Percentiles rank a stretch among this genome's conserved stretches.
phyloP scores from a whole-genome alignment of 2,329 filamentous ascomycete species.

The Fusarium secorum region DNA sequence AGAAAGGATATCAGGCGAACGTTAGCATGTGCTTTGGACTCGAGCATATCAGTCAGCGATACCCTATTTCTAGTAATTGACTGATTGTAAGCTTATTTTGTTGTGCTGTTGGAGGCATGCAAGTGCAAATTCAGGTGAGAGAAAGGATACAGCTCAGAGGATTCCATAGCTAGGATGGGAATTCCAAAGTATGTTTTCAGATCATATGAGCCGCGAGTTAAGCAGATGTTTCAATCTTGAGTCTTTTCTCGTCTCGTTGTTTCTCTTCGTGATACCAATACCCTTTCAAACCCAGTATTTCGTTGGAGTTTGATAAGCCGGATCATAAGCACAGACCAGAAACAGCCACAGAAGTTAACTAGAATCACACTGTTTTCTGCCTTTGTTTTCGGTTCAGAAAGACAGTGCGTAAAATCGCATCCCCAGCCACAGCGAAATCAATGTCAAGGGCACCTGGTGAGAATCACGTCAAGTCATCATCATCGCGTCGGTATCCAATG shows the following conservation, averaged over 20 bases:
- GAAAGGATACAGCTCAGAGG: not conserved
- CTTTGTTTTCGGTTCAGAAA: accelerated
- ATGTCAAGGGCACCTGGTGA: slow-evolving; percentile 1
- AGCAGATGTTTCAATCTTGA: not conserved
- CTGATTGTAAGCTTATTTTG: not conserved
- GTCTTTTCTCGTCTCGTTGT: not conserved
- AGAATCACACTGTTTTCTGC: not conserved
- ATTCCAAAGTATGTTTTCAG: not conserved
- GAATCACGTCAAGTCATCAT: slow-evolving; percentile 31
- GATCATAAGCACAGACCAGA: not conserved
- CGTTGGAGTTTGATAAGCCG: not conserved
- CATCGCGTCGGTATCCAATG: slow-evolving; percentile 19
- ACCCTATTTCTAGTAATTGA: not conserved
- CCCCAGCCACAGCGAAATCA: slow-evolving; percentile 16
- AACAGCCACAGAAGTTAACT: not conserved
- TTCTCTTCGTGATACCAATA: not conserved
- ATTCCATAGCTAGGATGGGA: not conserved
- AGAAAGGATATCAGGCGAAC: not conserved
- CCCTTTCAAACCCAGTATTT: not conserved
- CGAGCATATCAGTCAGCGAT: not conserved
- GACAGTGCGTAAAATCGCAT: not conserved
- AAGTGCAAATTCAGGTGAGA: not conserved
- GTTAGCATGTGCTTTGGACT: not conserved
- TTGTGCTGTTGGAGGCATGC: not conserved
- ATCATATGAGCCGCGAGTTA: not conserved